Conservation (phyloP, 805 yeast genomes). For the Ogataea salicorniae region DNA sequence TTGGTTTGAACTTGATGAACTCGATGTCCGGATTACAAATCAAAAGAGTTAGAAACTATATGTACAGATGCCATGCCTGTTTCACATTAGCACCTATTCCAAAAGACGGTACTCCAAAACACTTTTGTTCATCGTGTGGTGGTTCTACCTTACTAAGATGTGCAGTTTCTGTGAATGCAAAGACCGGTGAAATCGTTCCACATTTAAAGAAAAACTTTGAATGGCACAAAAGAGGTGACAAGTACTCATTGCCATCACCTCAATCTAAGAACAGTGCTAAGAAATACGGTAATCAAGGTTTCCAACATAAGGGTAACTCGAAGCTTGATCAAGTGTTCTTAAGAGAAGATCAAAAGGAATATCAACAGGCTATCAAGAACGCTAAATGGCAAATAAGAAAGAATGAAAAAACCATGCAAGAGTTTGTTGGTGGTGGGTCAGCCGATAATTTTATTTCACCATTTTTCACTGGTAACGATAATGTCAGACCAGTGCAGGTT, state of each 20-base stretch:
- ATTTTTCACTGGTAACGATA: constrained; percentile 62
- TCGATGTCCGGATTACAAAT: constrained; percentile 79
- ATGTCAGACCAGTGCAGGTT: constrained; percentile 52
- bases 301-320: constrained; percentile 60
- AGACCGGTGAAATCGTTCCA: constrained; percentile 78
- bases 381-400: constrained; percentile 84
- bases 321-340: constrained; percentile 53
- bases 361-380: constrained; percentile 78
- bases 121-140: constrained; percentile 95
- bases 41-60: constrained; percentile 79
- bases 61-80: constrained; percentile 97
- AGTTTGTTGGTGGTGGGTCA: constrained; percentile 93
- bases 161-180: constrained; percentile 77
- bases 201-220: constrained; percentile 87
- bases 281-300: constrained; percentile 72
- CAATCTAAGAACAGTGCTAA: constrained; percentile 69
- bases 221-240: constrained; percentile 88
- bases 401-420: constrained; percentile 78
- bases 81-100: constrained; percentile 77
- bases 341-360: constrained; percentile 94
- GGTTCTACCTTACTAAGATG: constrained; percentile 87
- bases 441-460: constrained; percentile 87
- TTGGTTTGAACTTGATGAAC: constrained; percentile 84
- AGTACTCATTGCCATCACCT: constrained; percentile 82
- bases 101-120: constrained; percentile 68